These are phyloP conservation scores for Gossypium aridum DNA, from an alignment of 441 rosid species.

Conservation along the genomic window DNA sequence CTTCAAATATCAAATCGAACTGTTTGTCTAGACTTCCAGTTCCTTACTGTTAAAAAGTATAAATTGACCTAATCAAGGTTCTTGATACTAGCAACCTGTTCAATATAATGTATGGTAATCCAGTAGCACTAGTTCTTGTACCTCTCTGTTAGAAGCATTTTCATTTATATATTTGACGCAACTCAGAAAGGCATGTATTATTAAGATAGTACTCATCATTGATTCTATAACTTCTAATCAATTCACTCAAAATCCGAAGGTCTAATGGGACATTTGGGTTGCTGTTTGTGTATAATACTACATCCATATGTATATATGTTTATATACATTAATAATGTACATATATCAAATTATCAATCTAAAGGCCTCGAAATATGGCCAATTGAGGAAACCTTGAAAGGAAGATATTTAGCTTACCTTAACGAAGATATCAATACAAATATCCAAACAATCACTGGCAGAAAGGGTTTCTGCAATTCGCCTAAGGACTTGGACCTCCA, in stretches of 20 bases:
- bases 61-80: background rate
- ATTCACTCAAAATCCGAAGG: background rate
- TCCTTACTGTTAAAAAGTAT: background rate
- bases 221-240: background rate
- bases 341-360: background rate
- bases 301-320: background rate
- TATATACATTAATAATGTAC: background rate
- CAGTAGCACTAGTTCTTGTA: background rate
- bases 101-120: background rate
- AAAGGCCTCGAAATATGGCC: no score
- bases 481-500: conserved; percentile 37
- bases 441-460: conserved; percentile 55
- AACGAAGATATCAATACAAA: conserved; percentile 52
- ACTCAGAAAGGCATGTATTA: background rate
- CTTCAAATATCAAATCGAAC: background rate
- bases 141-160: background rate
- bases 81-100: background rate
- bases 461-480: conserved; percentile 41
- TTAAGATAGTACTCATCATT: background rate
- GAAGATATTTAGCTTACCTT: conserved; percentile 28
- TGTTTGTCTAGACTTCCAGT: background rate
- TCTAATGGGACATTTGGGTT: background rate
- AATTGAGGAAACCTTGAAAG: background rate
- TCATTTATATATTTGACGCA: background rate
- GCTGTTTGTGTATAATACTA: background rate